A percentile compares a stretch with the other conserved stretches of the same genome.
Conservation (phyloP, 305 asterid genomes). For the Caryopteris hybrid region DNA sequence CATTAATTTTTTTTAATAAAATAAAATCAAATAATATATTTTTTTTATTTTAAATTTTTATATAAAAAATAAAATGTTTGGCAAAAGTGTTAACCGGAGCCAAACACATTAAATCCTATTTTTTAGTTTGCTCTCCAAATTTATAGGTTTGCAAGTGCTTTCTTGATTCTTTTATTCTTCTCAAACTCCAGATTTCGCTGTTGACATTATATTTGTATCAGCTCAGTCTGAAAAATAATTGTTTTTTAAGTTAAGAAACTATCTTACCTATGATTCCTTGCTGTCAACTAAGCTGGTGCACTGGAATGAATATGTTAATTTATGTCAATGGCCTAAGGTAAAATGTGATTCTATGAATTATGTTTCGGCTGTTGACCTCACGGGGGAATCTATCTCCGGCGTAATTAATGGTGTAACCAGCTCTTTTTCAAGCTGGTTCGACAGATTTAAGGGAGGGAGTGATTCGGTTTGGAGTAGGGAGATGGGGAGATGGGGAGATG, state of each 20-base stretch:
- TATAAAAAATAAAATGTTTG: too few relatives aligned
- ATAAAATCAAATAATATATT: too few relatives aligned
- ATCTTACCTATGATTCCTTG: conserved; percentile 39
- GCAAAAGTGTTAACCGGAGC: too few relatives aligned
- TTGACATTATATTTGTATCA: not conserved
- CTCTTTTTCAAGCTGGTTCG: conserved; percentile 38
- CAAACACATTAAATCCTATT: too few relatives aligned
- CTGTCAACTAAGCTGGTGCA: conserved; percentile 42
- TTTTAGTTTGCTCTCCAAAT: too few relatives aligned
- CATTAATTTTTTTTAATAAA: too few relatives aligned
- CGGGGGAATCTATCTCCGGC: conserved; percentile 39
- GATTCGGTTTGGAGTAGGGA: too few relatives aligned
- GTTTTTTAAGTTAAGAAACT: conserved; percentile 26
- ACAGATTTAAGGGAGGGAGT: too few relatives aligned
- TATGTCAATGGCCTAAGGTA: conserved; percentile 60
- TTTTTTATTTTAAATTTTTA: too few relatives aligned
- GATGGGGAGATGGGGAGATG: too few relatives aligned
- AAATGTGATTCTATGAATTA: conserved; percentile 38
- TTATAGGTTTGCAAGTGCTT: not conserved
- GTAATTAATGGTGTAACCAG: conserved; percentile 21
- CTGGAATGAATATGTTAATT: conserved; percentile 40
- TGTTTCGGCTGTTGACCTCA: conserved; percentile 46
- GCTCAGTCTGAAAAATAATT: conserved; percentile 28
- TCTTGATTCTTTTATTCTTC: conserved; percentile 18
- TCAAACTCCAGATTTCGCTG: not conserved